Evolutionary conservation across 2,329 filamentous ascomycete species (phyloP).

Genomic region (Nemania bipapillata): DNA sequence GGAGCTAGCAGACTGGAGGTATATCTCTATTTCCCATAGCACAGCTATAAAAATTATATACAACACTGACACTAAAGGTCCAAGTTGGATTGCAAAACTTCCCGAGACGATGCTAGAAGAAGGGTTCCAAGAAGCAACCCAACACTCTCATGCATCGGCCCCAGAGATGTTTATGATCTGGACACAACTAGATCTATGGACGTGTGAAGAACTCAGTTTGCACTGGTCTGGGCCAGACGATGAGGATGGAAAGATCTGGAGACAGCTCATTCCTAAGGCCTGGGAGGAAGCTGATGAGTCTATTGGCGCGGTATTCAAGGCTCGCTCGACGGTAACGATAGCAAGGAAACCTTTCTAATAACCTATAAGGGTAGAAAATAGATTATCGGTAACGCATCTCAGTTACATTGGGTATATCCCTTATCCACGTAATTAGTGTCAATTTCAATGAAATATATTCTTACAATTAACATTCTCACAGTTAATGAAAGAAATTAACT

Average conservation of each 20-base stretch:
- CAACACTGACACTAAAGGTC: not conserved
- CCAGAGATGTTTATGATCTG: constrained; percentile 25
- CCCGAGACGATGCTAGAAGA: constrained; percentile 29
- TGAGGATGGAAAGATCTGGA: constrained; percentile 17
- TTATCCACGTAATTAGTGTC: too few species aligned
- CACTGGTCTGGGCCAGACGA: constrained; percentile 15
- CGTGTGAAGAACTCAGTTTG: constrained; percentile 24
- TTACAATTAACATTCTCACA: too few species aligned
- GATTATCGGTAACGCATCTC: not conserved
- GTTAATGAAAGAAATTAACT: too few species aligned
- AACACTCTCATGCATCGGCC: constrained; percentile 15
- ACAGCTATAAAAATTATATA: not conserved
- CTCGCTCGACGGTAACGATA: constrained; percentile 27
- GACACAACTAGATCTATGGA: constrained; percentile 26
- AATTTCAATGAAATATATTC: too few species aligned
- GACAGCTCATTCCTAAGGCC: constrained; percentile 19
- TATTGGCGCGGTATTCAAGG: constrained; percentile 14
- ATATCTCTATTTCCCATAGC: not conserved
- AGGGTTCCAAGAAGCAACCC: constrained; percentile 21
- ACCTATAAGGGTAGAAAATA: not conserved
- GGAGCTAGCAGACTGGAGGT: constrained; percentile 32
- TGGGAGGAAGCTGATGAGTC: constrained; percentile 18
- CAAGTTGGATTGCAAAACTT: constrained; percentile 30
- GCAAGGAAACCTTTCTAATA: constrained; percentile 29
- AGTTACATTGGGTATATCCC: not conserved